These are phyloP conservation scores for Aspergillus carbonarius DNA, from an alignment of 2,329 filamentous ascomycete species.

Conservation along the genomic window DNA sequence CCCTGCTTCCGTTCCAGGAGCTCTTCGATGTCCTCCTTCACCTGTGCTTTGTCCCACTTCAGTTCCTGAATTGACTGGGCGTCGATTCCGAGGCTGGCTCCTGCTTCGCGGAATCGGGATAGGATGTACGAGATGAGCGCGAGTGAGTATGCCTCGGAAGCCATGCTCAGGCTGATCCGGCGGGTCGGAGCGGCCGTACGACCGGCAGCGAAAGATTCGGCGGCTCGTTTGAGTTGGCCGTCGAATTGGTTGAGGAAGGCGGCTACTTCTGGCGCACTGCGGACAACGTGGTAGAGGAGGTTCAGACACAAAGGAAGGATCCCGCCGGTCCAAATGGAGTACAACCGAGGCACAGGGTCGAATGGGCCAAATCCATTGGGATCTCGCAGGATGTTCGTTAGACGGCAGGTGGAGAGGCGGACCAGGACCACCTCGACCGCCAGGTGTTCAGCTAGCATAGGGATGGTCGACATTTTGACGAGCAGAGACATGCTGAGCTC, in stretches of 20 bases:
- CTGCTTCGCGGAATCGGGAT: constrained; percentile 61
- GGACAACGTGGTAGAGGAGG: constrained; percentile 76
- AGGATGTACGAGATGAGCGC: constrained; percentile 74
- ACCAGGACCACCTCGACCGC: constrained; percentile 82
- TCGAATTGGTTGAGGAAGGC: constrained; percentile 89
- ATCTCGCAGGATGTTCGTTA: constrained; percentile 73
- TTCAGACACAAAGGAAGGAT: constrained; percentile 87
- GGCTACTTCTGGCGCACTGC: constrained; percentile 77
- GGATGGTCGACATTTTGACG: constrained; percentile 79
- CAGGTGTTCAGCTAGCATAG: constrained; percentile 80
- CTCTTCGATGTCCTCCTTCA: constrained; percentile 81
- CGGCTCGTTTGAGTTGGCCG: constrained; percentile 69
- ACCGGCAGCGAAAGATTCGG: constrained; percentile 64
- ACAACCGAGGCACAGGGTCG: constrained; percentile 72
- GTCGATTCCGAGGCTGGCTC: constrained; percentile 61
- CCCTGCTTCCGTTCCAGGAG: constrained; percentile 69
- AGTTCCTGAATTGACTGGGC: constrained; percentile 67
- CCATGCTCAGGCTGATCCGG: constrained; percentile 69
- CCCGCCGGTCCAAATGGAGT: constrained; percentile 85
- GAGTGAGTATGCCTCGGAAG: constrained; percentile 76
- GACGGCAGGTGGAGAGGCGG: constrained; percentile 73
- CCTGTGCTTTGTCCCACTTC: constrained; percentile 68
- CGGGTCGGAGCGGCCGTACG: constrained; percentile 47
- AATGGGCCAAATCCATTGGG: constrained; percentile 72
- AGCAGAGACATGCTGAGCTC: constrained; percentile 89